Percentiles rank a stretch among this genome's conserved stretches.
phyloP scores from a whole-genome alignment of 2,329 filamentous ascomycete genomes.

The Scytalidium lignicola region DNA sequence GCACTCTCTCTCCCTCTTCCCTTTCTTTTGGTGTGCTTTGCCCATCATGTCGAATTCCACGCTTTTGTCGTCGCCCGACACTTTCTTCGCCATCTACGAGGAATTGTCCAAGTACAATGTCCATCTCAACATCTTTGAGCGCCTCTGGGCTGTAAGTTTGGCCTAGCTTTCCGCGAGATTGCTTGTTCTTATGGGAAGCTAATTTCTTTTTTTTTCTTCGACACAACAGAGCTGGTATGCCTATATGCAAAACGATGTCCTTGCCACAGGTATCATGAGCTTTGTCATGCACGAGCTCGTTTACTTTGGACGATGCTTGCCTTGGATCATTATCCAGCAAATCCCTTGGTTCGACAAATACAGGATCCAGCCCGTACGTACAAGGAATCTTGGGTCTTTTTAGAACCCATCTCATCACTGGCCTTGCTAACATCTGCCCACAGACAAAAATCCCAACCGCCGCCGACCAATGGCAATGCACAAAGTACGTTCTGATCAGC shows the following conservation, averaged over 20 bases:
- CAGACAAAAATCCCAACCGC: slow-evolving; percentile 76
- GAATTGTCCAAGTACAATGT: slow-evolving; percentile 71
- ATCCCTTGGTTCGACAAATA: slow-evolving; percentile 86
- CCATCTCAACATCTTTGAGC: slow-evolving; percentile 74
- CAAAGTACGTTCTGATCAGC: slow-evolving; percentile 83
- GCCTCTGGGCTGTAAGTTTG: slow-evolving; percentile 72
- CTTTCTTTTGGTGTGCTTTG: background rate
- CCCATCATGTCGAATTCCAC: slow-evolving; percentile 23
- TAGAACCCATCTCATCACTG: slow-evolving; percentile 1
- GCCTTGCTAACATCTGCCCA: background rate
- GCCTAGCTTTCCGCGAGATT: background rate
- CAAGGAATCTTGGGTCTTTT: too few relatives aligned
- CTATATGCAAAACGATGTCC: slow-evolving; percentile 95
- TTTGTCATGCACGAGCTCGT: slow-evolving; percentile 91
- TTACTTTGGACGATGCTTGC: slow-evolving; percentile 85
- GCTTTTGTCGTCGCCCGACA: slow-evolving; percentile 19
- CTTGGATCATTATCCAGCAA: slow-evolving; percentile 87
- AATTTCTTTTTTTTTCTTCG: slow-evolving; percentile 6
- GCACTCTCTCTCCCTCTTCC: background rate
- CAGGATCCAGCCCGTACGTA: slow-evolving; percentile 84
- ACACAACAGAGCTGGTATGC: slow-evolving; percentile 73
- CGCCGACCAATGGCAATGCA: slow-evolving; percentile 92
- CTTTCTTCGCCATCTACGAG: slow-evolving; percentile 53
- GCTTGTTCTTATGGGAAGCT: slow-evolving; percentile 5
- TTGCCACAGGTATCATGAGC: slow-evolving; percentile 96